A percentile compares a stretch with the other conserved stretches of the same genome.
These are phyloP conservation scores for Sporothrix euskadiensis DNA, from an alignment of 2,329 filamentous ascomycete species.

Conservation along the genomic window DNA sequence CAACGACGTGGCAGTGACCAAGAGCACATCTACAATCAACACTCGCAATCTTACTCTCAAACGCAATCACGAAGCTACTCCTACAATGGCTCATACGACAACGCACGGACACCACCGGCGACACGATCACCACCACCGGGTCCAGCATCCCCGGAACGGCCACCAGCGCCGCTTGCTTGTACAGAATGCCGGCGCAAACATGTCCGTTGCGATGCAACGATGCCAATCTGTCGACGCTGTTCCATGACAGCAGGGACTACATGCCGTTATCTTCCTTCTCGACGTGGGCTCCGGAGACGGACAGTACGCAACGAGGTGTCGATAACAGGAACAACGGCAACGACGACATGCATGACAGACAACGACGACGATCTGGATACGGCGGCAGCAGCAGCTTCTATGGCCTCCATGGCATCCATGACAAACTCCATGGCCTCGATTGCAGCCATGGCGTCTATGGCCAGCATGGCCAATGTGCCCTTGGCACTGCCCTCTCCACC, in stretches of 20 bases:
- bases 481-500: not conserved
- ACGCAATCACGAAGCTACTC: not conserved
- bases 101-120: not conserved
- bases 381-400: conserved; percentile 7
- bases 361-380: conserved; percentile 6
- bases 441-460: conserved; percentile 2
- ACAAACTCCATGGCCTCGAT: not conserved
- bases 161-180: not conserved
- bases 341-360: not conserved
- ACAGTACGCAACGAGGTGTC: not conserved
- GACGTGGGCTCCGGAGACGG: not conserved
- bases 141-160: not conserved
- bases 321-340: not conserved
- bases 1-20: conserved; percentile 1
- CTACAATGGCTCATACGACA: not conserved
- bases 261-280: not conserved
- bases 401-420: conserved; percentile 6
- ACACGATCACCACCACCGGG: not conserved
- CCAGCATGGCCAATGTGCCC: not conserved
- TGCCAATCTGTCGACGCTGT: conserved; percentile 2
- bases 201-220: conserved; percentile 2
- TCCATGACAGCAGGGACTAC: not conserved
- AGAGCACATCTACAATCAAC: not conserved
- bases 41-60: not conserved
- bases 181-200: conserved; percentile 9